Percentiles rank a stretch among this genome's conserved stretches.
phyloP scores from a whole-genome alignment of 768 basidiomycete genomes.

The Gloeophyllum trabeum region DNA sequence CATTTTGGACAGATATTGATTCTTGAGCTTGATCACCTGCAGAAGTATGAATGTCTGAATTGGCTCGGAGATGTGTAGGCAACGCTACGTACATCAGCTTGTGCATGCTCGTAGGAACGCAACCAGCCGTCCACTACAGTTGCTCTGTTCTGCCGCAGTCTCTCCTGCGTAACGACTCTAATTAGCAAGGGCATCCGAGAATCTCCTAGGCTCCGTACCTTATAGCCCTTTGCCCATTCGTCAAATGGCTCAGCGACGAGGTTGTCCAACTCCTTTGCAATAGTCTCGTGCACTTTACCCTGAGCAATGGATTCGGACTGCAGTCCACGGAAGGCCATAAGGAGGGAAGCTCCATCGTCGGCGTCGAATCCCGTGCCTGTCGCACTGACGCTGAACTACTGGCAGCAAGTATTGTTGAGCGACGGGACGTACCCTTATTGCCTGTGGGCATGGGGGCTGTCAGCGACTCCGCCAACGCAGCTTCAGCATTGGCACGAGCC shows the following conservation, averaged over 20 bases:
- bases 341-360: conserved; percentile 80
- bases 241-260: conserved; percentile 75
- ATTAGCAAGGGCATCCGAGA: not conserved
- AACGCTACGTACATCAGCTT: conserved; percentile 38
- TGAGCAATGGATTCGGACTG: conserved; percentile 62
- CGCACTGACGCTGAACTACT: conserved; percentile 1
- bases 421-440: conserved; percentile 30
- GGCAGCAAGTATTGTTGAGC: conserved; percentile 4
- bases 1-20: conserved; percentile 66
- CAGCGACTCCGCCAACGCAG: conserved; percentile 47
- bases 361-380: conserved; percentile 54
- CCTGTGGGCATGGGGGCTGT: conserved; percentile 36
- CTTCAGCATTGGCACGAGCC: conserved; percentile 68
- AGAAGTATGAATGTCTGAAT: not conserved
- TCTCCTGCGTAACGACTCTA: conserved; percentile 29
- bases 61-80: not conserved
- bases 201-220: conserved; percentile 25
- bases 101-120: conserved; percentile 56
- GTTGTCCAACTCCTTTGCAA: conserved; percentile 65
- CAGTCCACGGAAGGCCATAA: conserved; percentile 70
- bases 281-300: conserved; percentile 61
- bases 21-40: conserved; percentile 55
- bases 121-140: conserved; percentile 59
- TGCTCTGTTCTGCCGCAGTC: conserved; percentile 45
- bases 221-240: conserved; percentile 67